Evolutionary conservation across 331 rosid species (phyloP).

Genomic region (Acacia pycnantha): DNA sequence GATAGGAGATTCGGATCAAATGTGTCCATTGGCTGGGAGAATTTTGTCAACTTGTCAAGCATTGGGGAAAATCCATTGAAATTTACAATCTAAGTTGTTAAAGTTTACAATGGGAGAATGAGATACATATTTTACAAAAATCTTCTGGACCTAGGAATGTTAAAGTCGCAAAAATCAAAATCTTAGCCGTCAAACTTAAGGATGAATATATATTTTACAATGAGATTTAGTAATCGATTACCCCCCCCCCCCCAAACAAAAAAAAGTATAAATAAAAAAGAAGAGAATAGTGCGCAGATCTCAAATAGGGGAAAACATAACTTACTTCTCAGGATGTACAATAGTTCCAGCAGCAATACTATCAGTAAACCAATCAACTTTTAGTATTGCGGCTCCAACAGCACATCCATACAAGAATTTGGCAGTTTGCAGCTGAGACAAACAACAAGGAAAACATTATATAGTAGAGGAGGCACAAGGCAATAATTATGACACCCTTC

Average conservation of each 20-base stretch:
- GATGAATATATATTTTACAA: not conserved
- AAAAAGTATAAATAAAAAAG: not conserved
- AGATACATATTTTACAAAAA: not conserved
- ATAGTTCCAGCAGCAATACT: constrained; percentile 65
- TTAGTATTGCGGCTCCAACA: constrained; percentile 66
- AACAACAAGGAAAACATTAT: constrained; percentile 32
- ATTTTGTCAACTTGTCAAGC: not conserved
- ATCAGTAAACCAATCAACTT: constrained; percentile 71
- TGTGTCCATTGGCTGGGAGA: not conserved
- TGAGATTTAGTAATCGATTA: not conserved
- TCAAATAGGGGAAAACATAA: constrained; percentile 20
- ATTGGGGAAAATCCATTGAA: not conserved
- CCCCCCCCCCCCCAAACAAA: not conserved
- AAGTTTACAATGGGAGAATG: not conserved
- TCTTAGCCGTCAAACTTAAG: not conserved
- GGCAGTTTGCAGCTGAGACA: constrained; percentile 71
- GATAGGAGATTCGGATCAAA: constrained; percentile 8
- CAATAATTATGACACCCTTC: not conserved
- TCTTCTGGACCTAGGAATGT: not conserved
- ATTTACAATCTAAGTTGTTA: not conserved
- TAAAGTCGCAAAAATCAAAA: constrained; percentile 17
- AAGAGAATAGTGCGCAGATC: not conserved
- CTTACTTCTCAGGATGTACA: constrained; percentile 76
- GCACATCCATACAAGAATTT: constrained; percentile 93
- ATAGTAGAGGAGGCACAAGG: not conserved